Conservation (phyloP, 2,329 filamentous ascomycete species). For the Claviceps digitariae region DNA sequence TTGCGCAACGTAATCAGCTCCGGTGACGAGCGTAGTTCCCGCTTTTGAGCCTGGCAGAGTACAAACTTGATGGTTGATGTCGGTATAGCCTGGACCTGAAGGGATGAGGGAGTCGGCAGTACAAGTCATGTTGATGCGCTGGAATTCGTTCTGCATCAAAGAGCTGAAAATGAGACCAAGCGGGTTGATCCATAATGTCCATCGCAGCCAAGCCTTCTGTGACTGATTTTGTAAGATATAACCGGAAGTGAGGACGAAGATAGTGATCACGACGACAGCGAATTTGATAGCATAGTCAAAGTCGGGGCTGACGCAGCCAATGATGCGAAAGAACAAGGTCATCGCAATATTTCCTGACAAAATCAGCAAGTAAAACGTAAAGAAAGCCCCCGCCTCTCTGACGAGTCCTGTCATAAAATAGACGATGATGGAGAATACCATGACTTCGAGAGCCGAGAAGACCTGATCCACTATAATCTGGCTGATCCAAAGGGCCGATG, state of each 20-base stretch:
- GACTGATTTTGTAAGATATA: slow-evolving; percentile 71
- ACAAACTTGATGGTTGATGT: slow-evolving; percentile 67
- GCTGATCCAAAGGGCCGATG: slow-evolving; percentile 69
- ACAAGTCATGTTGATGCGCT: slow-evolving; percentile 54
- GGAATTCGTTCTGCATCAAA: slow-evolving; percentile 82
- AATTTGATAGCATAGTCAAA: slow-evolving; percentile 81
- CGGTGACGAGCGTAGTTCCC: slow-evolving; percentile 50
- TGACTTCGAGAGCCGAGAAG: slow-evolving; percentile 56
- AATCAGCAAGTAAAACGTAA: slow-evolving; percentile 61
- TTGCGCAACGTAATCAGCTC: slow-evolving; percentile 53
- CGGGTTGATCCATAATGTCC: slow-evolving; percentile 68
- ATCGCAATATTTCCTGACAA: slow-evolving; percentile 56
- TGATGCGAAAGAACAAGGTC: slow-evolving; percentile 64
- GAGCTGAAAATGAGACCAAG: slow-evolving; percentile 62
- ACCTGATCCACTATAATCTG: slow-evolving; percentile 69
- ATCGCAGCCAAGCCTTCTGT: slow-evolving; percentile 63
- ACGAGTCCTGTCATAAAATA: slow-evolving; percentile 66
- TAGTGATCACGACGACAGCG: slow-evolving; percentile 62
- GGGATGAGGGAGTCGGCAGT: slow-evolving; percentile 56
- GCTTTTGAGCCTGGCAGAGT: slow-evolving; percentile 59
- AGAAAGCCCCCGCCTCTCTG: slow-evolving; percentile 62
- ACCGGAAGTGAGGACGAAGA: slow-evolving; percentile 70
- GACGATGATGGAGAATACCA: slow-evolving; percentile 60
- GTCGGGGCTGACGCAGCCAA: slow-evolving; percentile 62
- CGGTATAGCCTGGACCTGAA: slow-evolving; percentile 51